A percentile compares a stretch with the other conserved stretches of the same genome.
These are phyloP conservation scores for Aspergillus sp. DNA, from an alignment of 2,329 filamentous ascomycete species.

Conservation along the genomic window DNA sequence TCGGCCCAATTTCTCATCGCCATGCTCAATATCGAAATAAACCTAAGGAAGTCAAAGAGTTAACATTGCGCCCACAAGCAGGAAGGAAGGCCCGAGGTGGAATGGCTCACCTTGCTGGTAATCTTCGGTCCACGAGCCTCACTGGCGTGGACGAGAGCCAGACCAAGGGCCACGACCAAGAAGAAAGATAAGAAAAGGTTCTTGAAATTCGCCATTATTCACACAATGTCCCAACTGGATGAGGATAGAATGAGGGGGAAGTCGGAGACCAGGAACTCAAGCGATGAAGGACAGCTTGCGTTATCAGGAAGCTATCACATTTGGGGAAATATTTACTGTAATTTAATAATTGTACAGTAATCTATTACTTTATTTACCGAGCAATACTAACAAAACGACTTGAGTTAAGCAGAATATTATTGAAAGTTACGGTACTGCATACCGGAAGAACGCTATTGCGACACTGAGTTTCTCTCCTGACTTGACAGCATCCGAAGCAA, in stretches of 20 bases:
- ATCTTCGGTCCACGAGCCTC: slow-evolving; percentile 75
- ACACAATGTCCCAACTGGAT: slow-evolving; percentile 12
- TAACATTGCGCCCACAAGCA: slow-evolving; percentile 6
- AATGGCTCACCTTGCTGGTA: slow-evolving; percentile 71
- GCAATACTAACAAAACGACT: not conserved
- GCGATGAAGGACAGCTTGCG: slow-evolving; percentile 38
- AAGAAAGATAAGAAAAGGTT: slow-evolving; percentile 62
- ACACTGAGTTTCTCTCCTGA: slow-evolving; percentile 32
- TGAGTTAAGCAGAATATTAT: not conserved
- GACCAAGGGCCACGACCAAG: slow-evolving; percentile 70
- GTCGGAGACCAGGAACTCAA: slow-evolving; percentile 12
- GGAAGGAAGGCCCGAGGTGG: not conserved
- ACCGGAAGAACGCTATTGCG: slow-evolving; percentile 37
- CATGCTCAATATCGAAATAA: slow-evolving; percentile 66
- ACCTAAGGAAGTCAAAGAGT: slow-evolving; percentile 43
- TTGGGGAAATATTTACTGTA: slow-evolving; percentile 7
- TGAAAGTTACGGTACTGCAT: slow-evolving; percentile 7
- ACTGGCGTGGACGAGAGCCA: slow-evolving; percentile 70
- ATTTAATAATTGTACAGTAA: slow-evolving; percentile 3
- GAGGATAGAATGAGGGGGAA: slow-evolving; percentile 19
- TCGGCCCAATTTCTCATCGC: slow-evolving; percentile 60
- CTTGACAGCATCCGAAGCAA: slow-evolving; percentile 9
- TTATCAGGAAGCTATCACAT: slow-evolving; percentile 25
- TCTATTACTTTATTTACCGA: not conserved
- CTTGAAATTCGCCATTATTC: slow-evolving; percentile 35